These are phyloP conservation scores for Leucocoprinus leucothites DNA, from an alignment of 768 basidiomycete species.

Conservation along the genomic window DNA sequence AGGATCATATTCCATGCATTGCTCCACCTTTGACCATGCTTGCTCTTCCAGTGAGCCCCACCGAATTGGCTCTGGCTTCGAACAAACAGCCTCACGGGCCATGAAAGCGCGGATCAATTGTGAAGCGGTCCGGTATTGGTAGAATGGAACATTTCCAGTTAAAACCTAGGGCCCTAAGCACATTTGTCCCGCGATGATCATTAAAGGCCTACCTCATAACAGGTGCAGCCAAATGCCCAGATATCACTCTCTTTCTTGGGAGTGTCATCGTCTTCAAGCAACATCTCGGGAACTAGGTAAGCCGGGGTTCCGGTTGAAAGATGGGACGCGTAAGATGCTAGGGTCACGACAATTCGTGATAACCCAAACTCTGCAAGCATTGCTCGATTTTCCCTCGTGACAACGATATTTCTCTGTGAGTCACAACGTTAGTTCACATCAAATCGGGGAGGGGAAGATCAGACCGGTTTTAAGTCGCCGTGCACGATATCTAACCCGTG, in stretches of 20 bases:
- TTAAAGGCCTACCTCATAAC: slow-evolving; percentile 2
- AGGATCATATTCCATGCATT: too few species aligned
- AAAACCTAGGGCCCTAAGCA: too few species aligned
- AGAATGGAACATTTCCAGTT: too few species aligned
- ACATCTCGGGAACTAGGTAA: not conserved
- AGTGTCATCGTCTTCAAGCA: not conserved
- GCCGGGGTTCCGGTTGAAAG: not conserved
- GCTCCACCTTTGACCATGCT: too few species aligned
- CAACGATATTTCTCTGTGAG: not conserved
- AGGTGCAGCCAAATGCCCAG: not conserved
- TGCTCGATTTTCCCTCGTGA: not conserved
- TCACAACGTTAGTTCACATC: too few species aligned
- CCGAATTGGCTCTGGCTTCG: too few species aligned
- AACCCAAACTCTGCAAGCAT: not conserved
- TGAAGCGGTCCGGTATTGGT: too few species aligned
- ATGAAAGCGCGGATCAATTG: too few species aligned
- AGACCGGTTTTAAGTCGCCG: not conserved
- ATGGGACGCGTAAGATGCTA: not conserved
- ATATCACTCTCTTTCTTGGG: not conserved
- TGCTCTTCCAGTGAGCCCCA: too few species aligned
- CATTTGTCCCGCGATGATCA: too few species aligned
- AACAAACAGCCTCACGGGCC: too few species aligned
- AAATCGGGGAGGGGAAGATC: not conserved
- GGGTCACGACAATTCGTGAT: not conserved
- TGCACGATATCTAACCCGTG: not conserved